A percentile compares a stretch with the other conserved stretches of the same genome.
Evolutionary conservation across 1,139 yeast genomes (phyloP).

Genomic region (Taphrina communis): DNA sequence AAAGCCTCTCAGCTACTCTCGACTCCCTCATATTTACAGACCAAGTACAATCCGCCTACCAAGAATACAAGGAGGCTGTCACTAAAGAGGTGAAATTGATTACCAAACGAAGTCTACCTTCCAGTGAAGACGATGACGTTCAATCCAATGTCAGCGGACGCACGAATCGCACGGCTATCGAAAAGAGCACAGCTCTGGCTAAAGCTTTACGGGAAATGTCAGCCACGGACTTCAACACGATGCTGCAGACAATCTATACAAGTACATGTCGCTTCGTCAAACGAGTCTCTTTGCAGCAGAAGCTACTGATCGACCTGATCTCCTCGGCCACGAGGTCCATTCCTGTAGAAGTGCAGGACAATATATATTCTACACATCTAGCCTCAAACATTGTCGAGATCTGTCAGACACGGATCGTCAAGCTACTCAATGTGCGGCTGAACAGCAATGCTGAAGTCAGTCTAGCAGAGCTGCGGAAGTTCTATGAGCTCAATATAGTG

Average conservation of each 20-base stretch:
- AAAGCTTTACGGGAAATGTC: conserved; percentile 66
- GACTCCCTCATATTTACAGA: conserved; percentile 56
- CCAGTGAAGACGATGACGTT: conserved; percentile 50
- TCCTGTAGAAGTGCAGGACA: conserved; percentile 47
- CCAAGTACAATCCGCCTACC: conserved; percentile 67
- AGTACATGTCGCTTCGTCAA: conserved; percentile 74
- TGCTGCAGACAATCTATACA: conserved; percentile 68
- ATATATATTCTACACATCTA: conserved; percentile 51
- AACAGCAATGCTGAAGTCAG: conserved; percentile 66
- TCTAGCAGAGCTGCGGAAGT: conserved; percentile 62
- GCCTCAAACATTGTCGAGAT: conserved; percentile 71
- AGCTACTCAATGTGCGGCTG: conserved; percentile 76
- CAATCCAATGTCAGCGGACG: conserved; percentile 46
- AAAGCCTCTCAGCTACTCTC: neutral
- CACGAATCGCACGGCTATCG: conserved; percentile 45
- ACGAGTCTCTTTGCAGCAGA: conserved; percentile 78
- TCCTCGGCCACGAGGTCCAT: conserved; percentile 56
- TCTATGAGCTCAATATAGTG: conserved; percentile 69
- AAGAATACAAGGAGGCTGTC: conserved; percentile 69
- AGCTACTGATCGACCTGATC: conserved; percentile 73
- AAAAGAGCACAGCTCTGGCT: conserved; percentile 56
- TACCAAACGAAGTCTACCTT: conserved; percentile 69
- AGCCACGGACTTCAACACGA: conserved; percentile 72
- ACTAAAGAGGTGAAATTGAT: conserved; percentile 73
- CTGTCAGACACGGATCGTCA: conserved; percentile 77